phyloP scores from a whole-genome alignment of 257 asterid genomes.

The Solanum pennellii region DNA sequence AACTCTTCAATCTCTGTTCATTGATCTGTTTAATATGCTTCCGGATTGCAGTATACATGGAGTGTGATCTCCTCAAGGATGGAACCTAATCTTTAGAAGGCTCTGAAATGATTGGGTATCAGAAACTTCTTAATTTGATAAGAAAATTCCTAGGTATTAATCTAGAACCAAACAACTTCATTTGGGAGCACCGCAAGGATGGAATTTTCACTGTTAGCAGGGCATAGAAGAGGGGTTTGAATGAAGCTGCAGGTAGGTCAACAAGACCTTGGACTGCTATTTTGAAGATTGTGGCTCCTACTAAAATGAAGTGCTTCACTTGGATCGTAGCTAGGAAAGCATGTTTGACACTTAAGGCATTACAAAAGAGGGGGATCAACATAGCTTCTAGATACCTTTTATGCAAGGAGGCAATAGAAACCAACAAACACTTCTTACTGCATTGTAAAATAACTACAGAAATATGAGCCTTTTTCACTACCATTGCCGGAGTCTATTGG shows the following conservation, averaged over 20 bases:
- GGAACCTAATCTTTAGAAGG: not conserved
- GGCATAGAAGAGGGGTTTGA: not conserved
- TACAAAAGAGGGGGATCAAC: not conserved
- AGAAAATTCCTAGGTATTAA: not conserved
- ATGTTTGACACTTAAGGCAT: not conserved
- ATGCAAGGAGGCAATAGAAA: not conserved
- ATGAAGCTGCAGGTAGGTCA: not conserved
- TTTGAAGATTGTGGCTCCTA: not conserved
- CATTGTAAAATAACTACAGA: not conserved
- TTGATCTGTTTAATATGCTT: not conserved
- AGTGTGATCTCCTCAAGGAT: not conserved
- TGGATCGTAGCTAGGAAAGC: not conserved
- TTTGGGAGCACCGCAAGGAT: not conserved
- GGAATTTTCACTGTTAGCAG: not conserved
- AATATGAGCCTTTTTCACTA: not conserved
- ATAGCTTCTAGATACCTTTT: not conserved
- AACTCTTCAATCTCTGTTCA: not conserved
- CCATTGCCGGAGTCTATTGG: not conserved
- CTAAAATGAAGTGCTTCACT: not conserved
- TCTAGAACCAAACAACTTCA: not conserved
- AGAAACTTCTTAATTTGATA: not conserved
- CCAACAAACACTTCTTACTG: not conserved
- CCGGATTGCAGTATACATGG: not conserved
- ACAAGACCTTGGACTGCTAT: not conserved
- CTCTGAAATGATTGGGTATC: not conserved